phyloP scores from a whole-genome alignment of 345 rosid species.

The Boechera retrofracta region DNA sequence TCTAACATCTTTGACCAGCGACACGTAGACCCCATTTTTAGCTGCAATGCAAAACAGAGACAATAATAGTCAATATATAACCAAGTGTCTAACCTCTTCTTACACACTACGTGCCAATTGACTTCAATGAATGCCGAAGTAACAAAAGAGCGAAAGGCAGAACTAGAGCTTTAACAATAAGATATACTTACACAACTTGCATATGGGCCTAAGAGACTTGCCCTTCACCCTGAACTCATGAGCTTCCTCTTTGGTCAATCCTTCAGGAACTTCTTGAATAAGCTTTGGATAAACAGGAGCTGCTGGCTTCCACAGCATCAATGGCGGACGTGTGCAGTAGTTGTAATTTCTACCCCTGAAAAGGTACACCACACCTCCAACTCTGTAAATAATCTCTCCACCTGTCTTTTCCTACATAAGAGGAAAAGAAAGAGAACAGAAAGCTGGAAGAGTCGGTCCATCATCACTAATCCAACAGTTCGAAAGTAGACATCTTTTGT shows the following conservation, averaged over 20 bases:
- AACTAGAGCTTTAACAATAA: not conserved
- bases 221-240: slow-evolving; percentile 66
- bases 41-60: slow-evolving; percentile 56
- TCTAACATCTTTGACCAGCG: slow-evolving; percentile 77
- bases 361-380: slow-evolving; percentile 82
- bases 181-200: slow-evolving; percentile 71
- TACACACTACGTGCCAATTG: not conserved
- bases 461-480: slow-evolving; percentile 20
- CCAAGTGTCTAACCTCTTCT: slow-evolving; percentile 16
- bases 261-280: slow-evolving; percentile 88
- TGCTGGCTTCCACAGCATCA: slow-evolving; percentile 99
- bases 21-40: slow-evolving; percentile 82
- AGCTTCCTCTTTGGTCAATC: slow-evolving; percentile 79
- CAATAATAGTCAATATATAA: slow-evolving; percentile 3
- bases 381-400: slow-evolving; percentile 77
- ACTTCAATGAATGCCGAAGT: slow-evolving; percentile 3
- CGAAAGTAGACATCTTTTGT: not conserved
- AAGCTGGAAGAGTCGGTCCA: not conserved
- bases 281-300: slow-evolving; percentile 96
- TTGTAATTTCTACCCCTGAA: slow-evolving; percentile 93
- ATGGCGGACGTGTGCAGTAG: slow-evolving; percentile 75
- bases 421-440: not conserved
- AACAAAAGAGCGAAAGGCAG: not conserved
- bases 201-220: slow-evolving; percentile 73
- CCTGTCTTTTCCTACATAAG: slow-evolving; percentile 73